These are phyloP conservation scores for Oropetium thomaeum DNA, from an alignment of 176 grass and related monocot genomes.

Conservation along the genomic window DNA sequence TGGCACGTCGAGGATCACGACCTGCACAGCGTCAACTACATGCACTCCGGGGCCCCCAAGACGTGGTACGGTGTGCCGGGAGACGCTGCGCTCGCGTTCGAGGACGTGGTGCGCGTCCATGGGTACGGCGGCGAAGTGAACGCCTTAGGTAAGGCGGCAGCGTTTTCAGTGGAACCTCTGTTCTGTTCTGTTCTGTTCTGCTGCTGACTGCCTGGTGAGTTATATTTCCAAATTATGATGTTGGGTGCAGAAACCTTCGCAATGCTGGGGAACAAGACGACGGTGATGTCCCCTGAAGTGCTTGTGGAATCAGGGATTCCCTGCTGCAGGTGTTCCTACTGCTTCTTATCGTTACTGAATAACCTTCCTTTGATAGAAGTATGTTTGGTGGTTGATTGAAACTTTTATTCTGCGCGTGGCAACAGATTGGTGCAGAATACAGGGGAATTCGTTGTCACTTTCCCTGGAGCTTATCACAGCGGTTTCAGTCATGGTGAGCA, in stretches of 20 bases:
- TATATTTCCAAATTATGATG: background rate
- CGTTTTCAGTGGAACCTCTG: background rate
- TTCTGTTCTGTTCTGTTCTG: background rate
- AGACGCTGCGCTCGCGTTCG: constrained; percentile 71
- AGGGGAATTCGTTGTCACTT: constrained; percentile 97
- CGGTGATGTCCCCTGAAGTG: constrained; percentile 87
- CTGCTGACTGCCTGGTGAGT: background rate
- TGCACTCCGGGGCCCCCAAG: constrained; percentile 74
- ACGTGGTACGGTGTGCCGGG: constrained; percentile 93
- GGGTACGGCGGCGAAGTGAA: constrained; percentile 81
- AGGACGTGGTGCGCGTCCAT: constrained; percentile 81
- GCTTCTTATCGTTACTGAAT: background rate
- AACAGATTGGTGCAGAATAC: constrained; percentile 96
- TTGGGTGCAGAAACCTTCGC: constrained; percentile 69
- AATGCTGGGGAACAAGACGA: constrained; percentile 81
- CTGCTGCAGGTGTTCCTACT: constrained; percentile 72
- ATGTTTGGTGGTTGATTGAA: background rate
- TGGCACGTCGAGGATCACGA: constrained; percentile 98
- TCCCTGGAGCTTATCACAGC: constrained; percentile 85
- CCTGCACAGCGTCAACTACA: constrained; percentile 86
- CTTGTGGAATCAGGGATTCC: constrained; percentile 74
- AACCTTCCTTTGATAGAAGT: constrained; percentile 11
- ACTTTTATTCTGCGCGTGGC: constrained; percentile 13
- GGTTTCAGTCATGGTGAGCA: constrained; percentile 83
- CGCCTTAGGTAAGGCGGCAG: constrained; percentile 48